Percentiles rank a stretch among this genome's conserved stretches.
Evolutionary conservation across 805 yeast species (phyloP).

Genomic region (Ogataea zsoltii): DNA sequence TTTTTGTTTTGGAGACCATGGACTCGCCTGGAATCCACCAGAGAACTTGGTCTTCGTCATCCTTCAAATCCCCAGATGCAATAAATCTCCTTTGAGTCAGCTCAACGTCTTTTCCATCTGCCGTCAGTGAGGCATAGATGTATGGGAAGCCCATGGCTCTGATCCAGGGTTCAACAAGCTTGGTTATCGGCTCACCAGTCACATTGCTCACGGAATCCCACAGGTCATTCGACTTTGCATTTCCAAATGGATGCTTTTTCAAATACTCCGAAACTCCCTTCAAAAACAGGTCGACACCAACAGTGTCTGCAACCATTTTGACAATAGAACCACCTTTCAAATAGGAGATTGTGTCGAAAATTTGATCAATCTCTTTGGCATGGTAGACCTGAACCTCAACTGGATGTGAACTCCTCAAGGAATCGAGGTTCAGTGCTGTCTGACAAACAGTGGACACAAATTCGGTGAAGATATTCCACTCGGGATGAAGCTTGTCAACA

Average conservation of each 20-base stretch:
- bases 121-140: constrained; percentile 44
- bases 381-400: constrained; percentile 78
- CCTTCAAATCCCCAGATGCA: constrained; percentile 55
- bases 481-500: constrained; percentile 69
- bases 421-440: constrained; percentile 53
- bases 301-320: constrained; percentile 69
- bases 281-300: constrained; percentile 69
- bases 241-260: constrained; percentile 59
- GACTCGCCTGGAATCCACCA: constrained; percentile 60
- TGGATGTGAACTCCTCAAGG: constrained; percentile 70
- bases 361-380: constrained; percentile 78
- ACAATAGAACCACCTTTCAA: constrained; percentile 79
- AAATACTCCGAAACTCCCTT: constrained; percentile 73
- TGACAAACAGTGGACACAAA: constrained; percentile 54
- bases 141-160: constrained; percentile 73
- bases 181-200: constrained; percentile 59
- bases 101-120: constrained; percentile 38
- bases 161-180: constrained; percentile 72
- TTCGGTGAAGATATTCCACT: constrained; percentile 72
- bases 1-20: constrained; percentile 19
- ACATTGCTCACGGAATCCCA: constrained; percentile 68
- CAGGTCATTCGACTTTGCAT: constrained; percentile 73
- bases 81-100: constrained; percentile 63
- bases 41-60: constrained; percentile 54
- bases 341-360: constrained; percentile 80